Evolutionary conservation across 768 basidiomycete species (phyloP), one percentile per base, ranked within the genome.

Genomic region (Rhizopogon vesiculosus): DNA sequence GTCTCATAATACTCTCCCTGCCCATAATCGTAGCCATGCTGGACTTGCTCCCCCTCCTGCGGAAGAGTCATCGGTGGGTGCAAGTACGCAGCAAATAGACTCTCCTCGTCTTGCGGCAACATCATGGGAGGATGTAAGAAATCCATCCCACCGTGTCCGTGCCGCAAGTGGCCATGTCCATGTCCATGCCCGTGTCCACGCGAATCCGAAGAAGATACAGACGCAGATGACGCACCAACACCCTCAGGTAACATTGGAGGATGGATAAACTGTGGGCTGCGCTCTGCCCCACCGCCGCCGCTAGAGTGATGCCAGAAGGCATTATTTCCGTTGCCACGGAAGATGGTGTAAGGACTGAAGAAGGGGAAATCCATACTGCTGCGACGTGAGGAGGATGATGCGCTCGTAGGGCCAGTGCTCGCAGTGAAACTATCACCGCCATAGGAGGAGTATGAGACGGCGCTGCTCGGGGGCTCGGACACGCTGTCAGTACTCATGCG

Each of bases 261-360:
- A 57, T 90, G 88, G 58, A 85, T 76, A 41, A 83, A 66, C 18
- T 78, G 75, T 1, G 81, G 81, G 3, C 84, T 84, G 54, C 77
- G 72, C 28, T 79, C 79, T 59, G 82, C 80, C 4, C 81, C 74
- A 61, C 87, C 76, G 79, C 87, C 86, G 61, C 86, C 76, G 80
- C 87, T 87, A 9, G 88, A 85, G 3, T 89, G 87, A 69, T 91
- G 89, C 87, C 88, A 90, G 62, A 87, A 86, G 7, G 85, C 59
- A 31, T 71, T 80, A 59, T 80, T 84, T 0, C 78, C 79, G 5
- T 79, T 80, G 5, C 81, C 83, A 15, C 84, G 73, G 29, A 84
- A 70, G 4, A 79, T 76, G n/a, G 76, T 78, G 41, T 80, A 76
- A 7, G 74, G 71, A 16, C 82, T 74, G 63, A 79, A 85, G 15